Conservation (phyloP, 75 land plant genomes). For the Cupressus sempervirens region DNA sequence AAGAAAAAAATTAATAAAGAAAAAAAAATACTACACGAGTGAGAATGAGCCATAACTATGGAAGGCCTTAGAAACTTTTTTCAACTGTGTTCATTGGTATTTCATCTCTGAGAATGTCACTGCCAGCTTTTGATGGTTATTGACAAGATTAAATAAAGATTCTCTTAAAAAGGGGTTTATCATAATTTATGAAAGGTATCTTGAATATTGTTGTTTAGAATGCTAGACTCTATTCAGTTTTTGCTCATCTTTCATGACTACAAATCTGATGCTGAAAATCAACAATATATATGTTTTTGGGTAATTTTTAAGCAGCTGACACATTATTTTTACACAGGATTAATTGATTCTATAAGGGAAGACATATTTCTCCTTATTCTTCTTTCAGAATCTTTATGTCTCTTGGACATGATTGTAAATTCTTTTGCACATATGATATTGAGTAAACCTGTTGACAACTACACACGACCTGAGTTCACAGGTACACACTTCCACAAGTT, state of each 20-base stretch:
- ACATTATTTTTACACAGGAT: conserved; percentile 40
- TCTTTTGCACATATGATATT: conserved; percentile 89
- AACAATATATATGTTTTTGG: background rate
- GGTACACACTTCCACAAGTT: conserved; percentile 28
- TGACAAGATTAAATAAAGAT: background rate
- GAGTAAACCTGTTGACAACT: conserved; percentile 69
- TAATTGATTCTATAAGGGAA: conserved; percentile 70
- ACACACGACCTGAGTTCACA: conserved; percentile 89
- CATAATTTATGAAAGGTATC: background rate
- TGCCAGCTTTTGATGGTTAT: background rate
- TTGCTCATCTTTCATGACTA: background rate
- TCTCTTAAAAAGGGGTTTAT: background rate
- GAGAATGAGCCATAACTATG: background rate
- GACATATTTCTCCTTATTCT: conserved; percentile 72
- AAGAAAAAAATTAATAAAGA: too few relatives aligned
- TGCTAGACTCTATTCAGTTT: background rate
- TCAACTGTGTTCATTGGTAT: background rate
- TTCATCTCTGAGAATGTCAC: background rate
- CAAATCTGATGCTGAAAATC: background rate
- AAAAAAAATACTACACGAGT: background rate
- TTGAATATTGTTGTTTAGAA: background rate
- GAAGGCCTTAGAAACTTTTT: background rate
- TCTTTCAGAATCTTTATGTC: conserved; percentile 90
- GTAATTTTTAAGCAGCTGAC: background rate
- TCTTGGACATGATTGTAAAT: conserved; percentile 96